A percentile compares a stretch with the other conserved stretches of the same genome.
These are phyloP conservation scores for Geotrichum carabidarum DNA, from an alignment of 1,139 yeast species.

Conservation along the genomic window DNA sequence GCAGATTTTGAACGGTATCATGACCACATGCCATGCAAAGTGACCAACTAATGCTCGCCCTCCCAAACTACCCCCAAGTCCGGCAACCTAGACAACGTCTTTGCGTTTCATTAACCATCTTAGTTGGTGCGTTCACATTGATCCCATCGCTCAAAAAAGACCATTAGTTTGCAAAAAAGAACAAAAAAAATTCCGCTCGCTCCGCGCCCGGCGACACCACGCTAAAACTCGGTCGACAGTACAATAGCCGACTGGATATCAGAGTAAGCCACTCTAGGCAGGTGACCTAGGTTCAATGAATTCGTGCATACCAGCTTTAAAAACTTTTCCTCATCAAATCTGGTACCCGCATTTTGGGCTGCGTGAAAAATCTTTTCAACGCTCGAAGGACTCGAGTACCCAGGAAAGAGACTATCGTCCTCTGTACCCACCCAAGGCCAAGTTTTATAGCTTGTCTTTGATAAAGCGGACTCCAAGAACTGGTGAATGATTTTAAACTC, in stretches of 20 bases:
- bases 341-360: constrained; percentile 4
- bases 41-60: too few species aligned
- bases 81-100: too few species aligned
- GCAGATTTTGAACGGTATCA: too few species aligned
- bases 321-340: constrained; percentile 13
- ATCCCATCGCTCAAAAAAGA: constrained; percentile 48
- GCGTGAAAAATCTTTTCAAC: constrained; percentile 5
- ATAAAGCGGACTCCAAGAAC: neutral
- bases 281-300: neutral
- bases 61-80: too few species aligned
- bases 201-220: neutral
- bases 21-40: too few species aligned
- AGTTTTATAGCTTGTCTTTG: neutral
- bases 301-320: neutral
- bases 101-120: constrained; percentile 6
- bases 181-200: neutral
- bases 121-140: constrained; percentile 32
- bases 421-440: neutral
- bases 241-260: constrained; percentile 12
- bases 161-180: neutral
- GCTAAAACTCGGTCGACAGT: constrained; percentile 6
- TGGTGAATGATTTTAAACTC: neutral
- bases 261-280: constrained; percentile 7
- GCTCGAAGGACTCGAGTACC: constrained; percentile 9
- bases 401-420: constrained; percentile 13